These are phyloP conservation scores for Aspergillus tamarii DNA, from an alignment of 2,329 filamentous ascomycete species.

Conservation along the genomic window DNA sequence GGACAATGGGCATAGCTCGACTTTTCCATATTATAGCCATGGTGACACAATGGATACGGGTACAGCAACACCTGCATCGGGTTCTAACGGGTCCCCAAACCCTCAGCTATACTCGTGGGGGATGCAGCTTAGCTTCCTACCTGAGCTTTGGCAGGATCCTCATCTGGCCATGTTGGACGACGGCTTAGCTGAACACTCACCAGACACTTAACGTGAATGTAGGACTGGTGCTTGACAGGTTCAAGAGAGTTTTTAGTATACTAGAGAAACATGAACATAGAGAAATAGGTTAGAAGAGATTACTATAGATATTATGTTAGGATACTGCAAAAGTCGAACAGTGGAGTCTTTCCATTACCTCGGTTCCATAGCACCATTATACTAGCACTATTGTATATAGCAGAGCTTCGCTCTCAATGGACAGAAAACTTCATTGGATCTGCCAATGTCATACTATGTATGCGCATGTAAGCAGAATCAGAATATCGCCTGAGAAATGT, in stretches of 20 bases:
- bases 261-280: background rate
- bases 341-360: no score
- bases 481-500: no score
- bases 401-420: no score
- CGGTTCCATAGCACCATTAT: no score
- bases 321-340: background rate
- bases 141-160: background rate
- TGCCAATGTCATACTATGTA: no score
- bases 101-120: background rate
- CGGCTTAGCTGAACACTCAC: background rate
- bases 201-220: background rate
- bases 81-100: background rate
- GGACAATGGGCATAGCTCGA: background rate
- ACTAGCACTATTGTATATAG: no score
- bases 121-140: background rate
- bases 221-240: background rate
- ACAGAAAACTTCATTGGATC: no score
- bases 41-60: background rate
- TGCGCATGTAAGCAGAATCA: no score
- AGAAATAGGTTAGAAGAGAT: background rate
- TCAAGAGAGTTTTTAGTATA: background rate
- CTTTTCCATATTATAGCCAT: background rate
- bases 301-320: background rate
- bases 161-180: background rate
- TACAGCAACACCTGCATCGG: background rate